Conservation (phyloP, 805 yeast species). For the Wickerhamomyces tratensis region DNA sequence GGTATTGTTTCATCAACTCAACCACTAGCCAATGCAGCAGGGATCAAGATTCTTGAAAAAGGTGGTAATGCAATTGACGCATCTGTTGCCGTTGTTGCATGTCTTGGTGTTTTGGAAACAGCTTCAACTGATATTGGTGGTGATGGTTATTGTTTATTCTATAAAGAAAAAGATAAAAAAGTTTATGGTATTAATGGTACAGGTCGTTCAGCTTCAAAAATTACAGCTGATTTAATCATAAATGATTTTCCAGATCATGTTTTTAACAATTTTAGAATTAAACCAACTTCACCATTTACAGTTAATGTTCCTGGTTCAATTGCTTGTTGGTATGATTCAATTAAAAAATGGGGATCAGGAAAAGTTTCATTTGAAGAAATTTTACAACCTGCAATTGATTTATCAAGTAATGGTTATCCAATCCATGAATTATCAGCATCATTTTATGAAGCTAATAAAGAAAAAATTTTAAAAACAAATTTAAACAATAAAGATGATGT, state of each 20-base stretch:
- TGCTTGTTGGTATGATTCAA: conserved; percentile 71
- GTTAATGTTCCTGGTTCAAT: conserved; percentile 74
- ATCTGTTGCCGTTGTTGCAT: conserved; percentile 49
- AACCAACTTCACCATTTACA: conserved; percentile 41
- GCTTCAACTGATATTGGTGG: conserved; percentile 59
- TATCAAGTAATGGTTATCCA: conserved; percentile 62
- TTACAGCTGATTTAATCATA: conserved; percentile 38
- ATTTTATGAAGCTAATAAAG: conserved; percentile 35
- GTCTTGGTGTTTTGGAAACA: conserved; percentile 46
- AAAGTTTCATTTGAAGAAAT: conserved; percentile 48
- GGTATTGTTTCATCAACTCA: conserved; percentile 73
- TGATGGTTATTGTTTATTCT: conserved; percentile 57
- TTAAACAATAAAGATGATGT: conserved; percentile 20
- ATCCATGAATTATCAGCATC: conserved; percentile 49
- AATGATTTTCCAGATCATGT: conserved; percentile 30
- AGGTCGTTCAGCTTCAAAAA: conserved; percentile 52
- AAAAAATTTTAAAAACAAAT: conserved; percentile 26
- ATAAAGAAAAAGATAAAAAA: conserved; percentile 35
- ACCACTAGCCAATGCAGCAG: conserved; percentile 71
- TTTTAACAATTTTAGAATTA: conserved; percentile 35
- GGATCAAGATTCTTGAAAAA: conserved; percentile 47
- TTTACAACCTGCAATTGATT: conserved; percentile 53
- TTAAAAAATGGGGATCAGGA: conserved; percentile 65
- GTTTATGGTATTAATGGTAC: conserved; percentile 69
- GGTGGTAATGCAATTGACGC: conserved; percentile 75